Base-by-base conservation (phyloP, 257 asterid species). In the Avicennia marina region DNA sequence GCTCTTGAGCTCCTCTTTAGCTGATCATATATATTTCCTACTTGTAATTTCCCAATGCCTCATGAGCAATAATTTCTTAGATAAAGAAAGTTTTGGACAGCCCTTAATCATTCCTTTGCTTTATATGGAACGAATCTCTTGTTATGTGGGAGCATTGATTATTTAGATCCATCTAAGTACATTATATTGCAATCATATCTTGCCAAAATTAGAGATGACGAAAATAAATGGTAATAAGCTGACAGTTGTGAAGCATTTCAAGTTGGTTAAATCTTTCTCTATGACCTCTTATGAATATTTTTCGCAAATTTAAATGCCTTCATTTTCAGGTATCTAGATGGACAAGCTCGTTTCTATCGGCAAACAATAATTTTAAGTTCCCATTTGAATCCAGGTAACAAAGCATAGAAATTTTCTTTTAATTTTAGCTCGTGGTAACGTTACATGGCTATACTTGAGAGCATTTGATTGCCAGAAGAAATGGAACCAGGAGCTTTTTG, bases 291-390 rank as follows among this genome's bases (percentile, higher is more conserved):
- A 26, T 33, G 34, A 2, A 16, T 32, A 7, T 27, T 15, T 21
- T 63, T 46, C 58, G 40, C 64, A 49, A 27, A 41, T 17, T 49
- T 63, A 20, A 55, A 46, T 67, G 11, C 62, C 31, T 69, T 42
- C 53, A 12, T 68, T 60, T 26, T 53, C 58, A 91, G 98, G 98
- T 88, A 85, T 60, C 62, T 85, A 60, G 96, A 91, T 47, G 95
- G 80, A 56, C 98, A 83, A 70, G 90, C 96, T 4, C 89, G 67
- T 15, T 83, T 80, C 85, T 91, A 88, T 64, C 81, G 98, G 73
- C 98, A 91, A 65, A 74, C 98, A 45, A 65, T 91, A 68, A 65
- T 91, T 53, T 78, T 91, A 63, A 65, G 93, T 68, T 88, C 96
- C 68, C 96, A 91, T 70, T 33, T 77, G 55, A 83, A 77, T 71